phyloP scores from a whole-genome alignment of 495 filamentous ascomycete genomes.

The Penicillium lividum region DNA sequence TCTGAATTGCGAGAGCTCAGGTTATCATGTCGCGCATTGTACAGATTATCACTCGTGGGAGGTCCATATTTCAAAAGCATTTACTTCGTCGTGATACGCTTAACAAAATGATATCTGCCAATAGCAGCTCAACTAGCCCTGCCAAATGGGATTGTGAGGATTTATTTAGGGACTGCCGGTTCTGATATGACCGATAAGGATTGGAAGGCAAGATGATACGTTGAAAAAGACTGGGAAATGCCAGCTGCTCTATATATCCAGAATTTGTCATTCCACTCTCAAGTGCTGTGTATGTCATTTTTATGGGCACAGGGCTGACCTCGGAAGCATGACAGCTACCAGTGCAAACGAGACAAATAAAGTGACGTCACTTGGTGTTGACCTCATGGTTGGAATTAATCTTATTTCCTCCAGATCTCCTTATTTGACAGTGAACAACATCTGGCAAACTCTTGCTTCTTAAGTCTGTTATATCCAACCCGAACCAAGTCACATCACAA shows the following conservation, averaged over 20 bases:
- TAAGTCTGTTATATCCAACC: background rate
- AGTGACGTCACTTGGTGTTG: conserved; percentile 18
- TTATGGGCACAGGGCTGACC: too few relatives aligned
- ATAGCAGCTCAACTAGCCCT: conserved; percentile 14
- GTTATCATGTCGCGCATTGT: conserved; percentile 21
- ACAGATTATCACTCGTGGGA: conserved; percentile 12
- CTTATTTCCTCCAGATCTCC: background rate
- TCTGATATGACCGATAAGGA: too few relatives aligned
- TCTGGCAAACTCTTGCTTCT: background rate
- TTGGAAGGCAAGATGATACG: too few relatives aligned
- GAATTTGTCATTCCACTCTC: too few relatives aligned
- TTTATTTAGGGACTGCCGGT: too few relatives aligned
- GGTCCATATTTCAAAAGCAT: conserved; percentile 13
- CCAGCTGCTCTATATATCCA: too few relatives aligned
- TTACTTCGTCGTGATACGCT: conserved; percentile 22
- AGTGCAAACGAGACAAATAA: conserved; percentile 15
- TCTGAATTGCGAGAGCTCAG: conserved; percentile 16
- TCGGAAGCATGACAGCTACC: background rate
- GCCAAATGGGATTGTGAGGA: conserved; percentile 6
- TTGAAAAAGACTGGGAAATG: too few relatives aligned
- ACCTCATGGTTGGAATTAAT: background rate
- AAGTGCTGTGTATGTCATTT: too few relatives aligned
- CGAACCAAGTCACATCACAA: background rate
- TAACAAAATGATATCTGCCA: conserved; percentile 18
- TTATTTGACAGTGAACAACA: too few relatives aligned